Evolutionary conservation across 345 rosid genomes (phyloP).

Genomic region (Passiflora organensis): DNA sequence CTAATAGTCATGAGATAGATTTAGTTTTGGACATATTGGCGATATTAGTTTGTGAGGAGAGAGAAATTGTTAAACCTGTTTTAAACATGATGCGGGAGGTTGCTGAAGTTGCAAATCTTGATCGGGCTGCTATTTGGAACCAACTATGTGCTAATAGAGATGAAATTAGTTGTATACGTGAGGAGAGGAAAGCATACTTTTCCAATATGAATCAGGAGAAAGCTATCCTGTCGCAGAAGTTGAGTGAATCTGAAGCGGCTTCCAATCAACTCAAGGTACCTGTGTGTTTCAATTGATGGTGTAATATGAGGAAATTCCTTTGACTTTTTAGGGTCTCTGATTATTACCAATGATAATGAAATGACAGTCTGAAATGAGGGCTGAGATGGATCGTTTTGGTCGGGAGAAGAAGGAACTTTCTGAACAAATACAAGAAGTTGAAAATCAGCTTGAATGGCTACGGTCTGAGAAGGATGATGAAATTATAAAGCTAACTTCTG

Average conservation of each 20-base stretch:
- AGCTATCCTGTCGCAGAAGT: slow-evolving; percentile 2
- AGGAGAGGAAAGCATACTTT: slow-evolving; percentile 4
- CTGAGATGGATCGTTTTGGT: slow-evolving; percentile 2
- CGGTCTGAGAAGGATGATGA: neutral
- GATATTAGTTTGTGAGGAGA: slow-evolving; percentile 5
- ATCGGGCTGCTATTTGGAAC: neutral
- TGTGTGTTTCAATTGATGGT: neutral
- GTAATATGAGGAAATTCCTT: neutral
- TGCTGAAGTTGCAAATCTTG: slow-evolving; percentile 3
- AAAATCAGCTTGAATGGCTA: slow-evolving; percentile 2
- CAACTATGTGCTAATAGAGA: neutral
- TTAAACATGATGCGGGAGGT: slow-evolving; percentile 8
- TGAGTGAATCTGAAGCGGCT: slow-evolving; percentile 5
- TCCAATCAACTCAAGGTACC: slow-evolving; percentile 7
- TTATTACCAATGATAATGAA: no score
- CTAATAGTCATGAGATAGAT: neutral
- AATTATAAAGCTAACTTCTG: neutral
- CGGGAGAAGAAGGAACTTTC: slow-evolving; percentile 4
- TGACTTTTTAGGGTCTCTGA: neutral
- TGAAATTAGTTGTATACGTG: neutral
- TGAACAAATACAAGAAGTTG: neutral
- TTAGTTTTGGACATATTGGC: slow-evolving; percentile 9
- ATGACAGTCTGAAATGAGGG: slow-evolving; percentile 2
- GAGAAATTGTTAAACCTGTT: neutral
- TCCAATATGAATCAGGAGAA: neutral